Base-by-base conservation (phyloP, 2,329 filamentous ascomycete genomes). In the Mollisia scopiformis region DNA sequence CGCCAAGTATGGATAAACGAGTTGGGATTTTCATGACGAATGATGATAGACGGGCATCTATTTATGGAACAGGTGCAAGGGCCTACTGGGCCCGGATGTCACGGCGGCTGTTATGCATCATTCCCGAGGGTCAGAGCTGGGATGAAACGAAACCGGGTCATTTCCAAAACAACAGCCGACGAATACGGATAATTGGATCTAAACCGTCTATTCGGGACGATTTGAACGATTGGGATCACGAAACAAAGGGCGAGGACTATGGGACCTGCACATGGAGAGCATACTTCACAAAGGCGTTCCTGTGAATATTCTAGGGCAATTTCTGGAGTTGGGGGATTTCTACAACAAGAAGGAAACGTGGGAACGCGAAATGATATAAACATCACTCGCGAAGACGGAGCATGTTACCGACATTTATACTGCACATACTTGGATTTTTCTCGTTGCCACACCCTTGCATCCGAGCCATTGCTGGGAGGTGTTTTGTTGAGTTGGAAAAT, bases 201-300 rank as follows among this genome's bases (percentile, higher is more conserved):
- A 27, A 28, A 10, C 13, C 23, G n/a, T 3, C 6, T 27, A 27
- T 14, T 7, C 21, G 21, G 10, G 21, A 13, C 23, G 23, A 28
- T 47, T 47, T 10, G 43, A 47, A 47, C 23, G 23, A 46, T 13
- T 13, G n/a, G n/a, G 23, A 47, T 21, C 16, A 25, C 21, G 43
- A 16, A 46, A 46, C 16, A 25, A 21, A 23, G 28, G n/a, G 28
- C 43, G 21, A 16, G 25, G 28, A 47, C n/a, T n/a, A n/a, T 6
- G 16, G 16, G 43, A 3, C n/a, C n/a, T 61, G 47, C 54, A 57
- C 21, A 49, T 57, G 59, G 39, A 50, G 30, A 51, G 55, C 55
- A 58, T 59, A 55, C 25, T 28, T 21, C 21, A 30, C 27, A 31
- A 21, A 11, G 59, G 46, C 35, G 52, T 54, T 41, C 53, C n/a